Percentiles rank a stretch among this genome's conserved stretches.
Evolutionary conservation across 2,329 filamentous ascomycete species (phyloP).

Genomic region (Botrytis cinerea): DNA sequence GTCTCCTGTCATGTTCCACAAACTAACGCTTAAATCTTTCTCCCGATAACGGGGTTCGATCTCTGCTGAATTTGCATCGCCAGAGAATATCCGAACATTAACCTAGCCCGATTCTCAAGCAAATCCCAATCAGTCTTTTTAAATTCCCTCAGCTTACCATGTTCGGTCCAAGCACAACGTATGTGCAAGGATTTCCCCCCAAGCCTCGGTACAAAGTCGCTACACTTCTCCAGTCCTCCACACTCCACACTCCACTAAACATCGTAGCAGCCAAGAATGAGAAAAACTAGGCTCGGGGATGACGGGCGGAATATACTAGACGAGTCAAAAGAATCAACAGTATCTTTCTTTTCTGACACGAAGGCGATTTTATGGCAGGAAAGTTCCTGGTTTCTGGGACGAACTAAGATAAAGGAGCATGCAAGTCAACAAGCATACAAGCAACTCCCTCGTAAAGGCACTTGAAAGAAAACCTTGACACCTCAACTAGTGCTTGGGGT

Average conservation of each 20-base stretch:
- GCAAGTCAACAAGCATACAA: not conserved
- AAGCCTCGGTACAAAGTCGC: not conserved
- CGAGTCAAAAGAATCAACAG: not conserved
- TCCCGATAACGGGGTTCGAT: not conserved
- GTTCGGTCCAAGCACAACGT: not conserved
- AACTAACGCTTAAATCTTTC: not conserved
- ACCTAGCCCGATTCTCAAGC: not conserved
- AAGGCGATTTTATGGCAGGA: not conserved
- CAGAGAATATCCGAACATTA: not conserved
- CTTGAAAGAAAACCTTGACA: not conserved
- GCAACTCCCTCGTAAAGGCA: not conserved
- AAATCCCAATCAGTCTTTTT: not conserved
- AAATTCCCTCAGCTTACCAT: not conserved
- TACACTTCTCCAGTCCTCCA: not conserved
- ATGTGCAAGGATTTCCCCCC: not conserved
- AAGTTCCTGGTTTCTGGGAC: not conserved
- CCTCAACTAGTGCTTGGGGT: not conserved
- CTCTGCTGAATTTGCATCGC: not conserved
- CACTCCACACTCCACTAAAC: not conserved
- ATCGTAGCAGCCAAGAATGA: not conserved
- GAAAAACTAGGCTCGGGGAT: not conserved
- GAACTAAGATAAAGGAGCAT: not conserved
- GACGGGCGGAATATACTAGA: conserved; percentile 1
- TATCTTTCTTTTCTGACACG: not conserved
- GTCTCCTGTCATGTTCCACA: not conserved